Evolutionary conservation across 2,329 filamentous ascomycete species (phyloP).

Genomic region (Apiospora phragmitis): DNA sequence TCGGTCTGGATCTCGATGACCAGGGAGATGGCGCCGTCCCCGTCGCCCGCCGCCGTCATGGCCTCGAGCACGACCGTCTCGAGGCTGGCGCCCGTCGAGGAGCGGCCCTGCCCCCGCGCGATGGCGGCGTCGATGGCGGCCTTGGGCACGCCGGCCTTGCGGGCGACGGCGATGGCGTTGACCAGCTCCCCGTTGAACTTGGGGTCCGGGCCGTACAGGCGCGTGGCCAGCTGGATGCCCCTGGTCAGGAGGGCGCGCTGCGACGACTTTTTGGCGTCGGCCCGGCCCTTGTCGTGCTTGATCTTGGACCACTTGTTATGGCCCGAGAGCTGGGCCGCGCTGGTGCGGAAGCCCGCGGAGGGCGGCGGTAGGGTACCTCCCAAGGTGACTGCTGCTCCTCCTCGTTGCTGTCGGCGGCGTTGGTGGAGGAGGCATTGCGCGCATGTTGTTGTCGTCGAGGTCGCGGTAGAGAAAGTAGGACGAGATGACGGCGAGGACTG

Average conservation of each 20-base stretch:
- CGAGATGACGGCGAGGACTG: not conserved
- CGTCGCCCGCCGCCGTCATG: constrained; percentile 69
- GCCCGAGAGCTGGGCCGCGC: constrained; percentile 55
- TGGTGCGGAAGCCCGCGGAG: constrained; percentile 48
- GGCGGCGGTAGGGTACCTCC: constrained; percentile 36
- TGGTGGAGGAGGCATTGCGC: not conserved
- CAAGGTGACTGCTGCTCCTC: not conserved
- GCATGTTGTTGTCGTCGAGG: not conserved
- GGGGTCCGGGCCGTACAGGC: constrained; percentile 74
- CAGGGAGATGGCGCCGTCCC: constrained; percentile 55
- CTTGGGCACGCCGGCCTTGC: constrained; percentile 85
- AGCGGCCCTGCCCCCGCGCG: constrained; percentile 83
- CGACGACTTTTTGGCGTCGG: constrained; percentile 76
- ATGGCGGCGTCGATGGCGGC: constrained; percentile 81
- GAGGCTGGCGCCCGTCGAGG: constrained; percentile 71
- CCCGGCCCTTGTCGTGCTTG: constrained; percentile 88
- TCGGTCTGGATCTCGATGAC: constrained; percentile 88
- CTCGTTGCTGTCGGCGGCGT: not conserved
- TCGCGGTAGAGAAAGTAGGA: not conserved
- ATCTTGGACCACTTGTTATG: constrained; percentile 97
- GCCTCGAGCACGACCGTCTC: constrained; percentile 78
- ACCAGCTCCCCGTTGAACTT: constrained; percentile 76
- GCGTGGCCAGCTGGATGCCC: constrained; percentile 73
- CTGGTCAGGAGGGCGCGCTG: constrained; percentile 69
- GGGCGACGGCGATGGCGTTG: constrained; percentile 71